Evolutionary conservation across 73 alveolate genomes (phyloP).

Genomic region (Paramecium bursaria): DNA sequence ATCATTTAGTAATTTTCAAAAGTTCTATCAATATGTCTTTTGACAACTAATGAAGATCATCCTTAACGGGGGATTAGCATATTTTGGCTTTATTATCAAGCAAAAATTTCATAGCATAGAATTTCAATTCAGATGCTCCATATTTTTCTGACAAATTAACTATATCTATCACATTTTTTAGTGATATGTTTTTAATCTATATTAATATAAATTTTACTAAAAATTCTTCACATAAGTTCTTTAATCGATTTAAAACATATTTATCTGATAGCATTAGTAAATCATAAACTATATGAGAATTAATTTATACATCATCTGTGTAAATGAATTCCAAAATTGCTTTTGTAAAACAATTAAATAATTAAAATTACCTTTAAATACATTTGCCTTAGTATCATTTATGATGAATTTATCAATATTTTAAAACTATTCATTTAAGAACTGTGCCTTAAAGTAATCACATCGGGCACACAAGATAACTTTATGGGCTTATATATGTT

Average conservation of each 20-base stretch:
- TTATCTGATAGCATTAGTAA: conserved; percentile 73
- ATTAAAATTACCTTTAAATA: conserved; percentile 59
- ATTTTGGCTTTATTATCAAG: conserved; percentile 48
- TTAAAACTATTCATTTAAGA: conserved; percentile 12
- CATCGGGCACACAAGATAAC: conserved; percentile 78
- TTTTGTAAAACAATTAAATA: conserved; percentile 42
- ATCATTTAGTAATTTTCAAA: conserved; percentile 59
- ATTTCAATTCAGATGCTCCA: conserved; percentile 75
- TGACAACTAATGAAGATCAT: conserved; percentile 40
- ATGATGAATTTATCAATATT: neutral
- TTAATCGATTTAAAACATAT: conserved; percentile 74
- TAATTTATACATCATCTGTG: conserved; percentile 70
- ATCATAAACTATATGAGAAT: conserved; percentile 65
- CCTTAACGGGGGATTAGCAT: neutral
- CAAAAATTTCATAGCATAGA: conserved; percentile 74
- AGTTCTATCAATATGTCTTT: conserved; percentile 43
- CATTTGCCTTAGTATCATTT: conserved; percentile 17
- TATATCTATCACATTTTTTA: conserved; percentile 78
- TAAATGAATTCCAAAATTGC: conserved; percentile 73
- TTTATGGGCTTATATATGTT: conserved; percentile 75
- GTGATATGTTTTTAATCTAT: conserved; percentile 63
- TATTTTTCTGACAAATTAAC: conserved; percentile 76
- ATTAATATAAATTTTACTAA: conserved; percentile 35
- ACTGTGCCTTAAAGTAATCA: conserved; percentile 75
- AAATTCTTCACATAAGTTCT: conserved; percentile 77